Evolutionary conservation across 768 basidiomycete species (phyloP).

Genomic region (Flagelloscypha sp.): DNA sequence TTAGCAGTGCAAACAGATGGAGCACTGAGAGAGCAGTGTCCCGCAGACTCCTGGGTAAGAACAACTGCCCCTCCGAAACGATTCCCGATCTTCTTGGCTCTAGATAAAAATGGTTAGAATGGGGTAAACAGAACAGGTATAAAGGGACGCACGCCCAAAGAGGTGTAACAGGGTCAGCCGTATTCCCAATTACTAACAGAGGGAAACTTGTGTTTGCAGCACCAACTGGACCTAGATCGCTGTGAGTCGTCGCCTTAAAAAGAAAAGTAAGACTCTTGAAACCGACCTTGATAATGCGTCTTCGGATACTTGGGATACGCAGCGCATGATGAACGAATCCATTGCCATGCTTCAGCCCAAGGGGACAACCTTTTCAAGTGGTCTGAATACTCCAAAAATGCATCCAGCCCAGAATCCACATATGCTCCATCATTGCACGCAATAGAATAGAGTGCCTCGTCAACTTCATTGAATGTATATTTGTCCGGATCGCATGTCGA

Average conservation of each 20-base stretch:
- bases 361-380: slow-evolving; percentile 5
- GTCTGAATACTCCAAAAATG: slow-evolving; percentile 7
- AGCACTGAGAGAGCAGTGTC: slow-evolving; percentile 18
- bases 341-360: slow-evolving; percentile 14
- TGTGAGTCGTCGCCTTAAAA: no score
- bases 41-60: slow-evolving; percentile 12
- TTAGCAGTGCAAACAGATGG: slow-evolving; percentile 19
- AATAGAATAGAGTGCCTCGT: no score
- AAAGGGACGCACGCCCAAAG: slow-evolving; percentile 3
- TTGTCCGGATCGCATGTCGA: neutral
- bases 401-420: slow-evolving; percentile 7
- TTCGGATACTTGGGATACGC: no score
- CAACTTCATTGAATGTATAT: slow-evolving; percentile 7
- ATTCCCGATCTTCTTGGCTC: slow-evolving; percentile 30
- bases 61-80: slow-evolving; percentile 15
- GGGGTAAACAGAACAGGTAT: neutral
- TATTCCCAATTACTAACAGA: slow-evolving; percentile 33
- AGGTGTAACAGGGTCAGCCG: slow-evolving; percentile 19
- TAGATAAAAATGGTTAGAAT: slow-evolving; percentile 10
- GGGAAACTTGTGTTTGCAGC: slow-evolving; percentile 31
- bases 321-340: slow-evolving; percentile 7
- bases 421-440: slow-evolving; percentile 12
- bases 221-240: slow-evolving; percentile 27
- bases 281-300: no score
- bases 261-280: no score